Conservation (phyloP, 2,329 filamentous ascomycete genomes). For the Fusarium albidum region DNA sequence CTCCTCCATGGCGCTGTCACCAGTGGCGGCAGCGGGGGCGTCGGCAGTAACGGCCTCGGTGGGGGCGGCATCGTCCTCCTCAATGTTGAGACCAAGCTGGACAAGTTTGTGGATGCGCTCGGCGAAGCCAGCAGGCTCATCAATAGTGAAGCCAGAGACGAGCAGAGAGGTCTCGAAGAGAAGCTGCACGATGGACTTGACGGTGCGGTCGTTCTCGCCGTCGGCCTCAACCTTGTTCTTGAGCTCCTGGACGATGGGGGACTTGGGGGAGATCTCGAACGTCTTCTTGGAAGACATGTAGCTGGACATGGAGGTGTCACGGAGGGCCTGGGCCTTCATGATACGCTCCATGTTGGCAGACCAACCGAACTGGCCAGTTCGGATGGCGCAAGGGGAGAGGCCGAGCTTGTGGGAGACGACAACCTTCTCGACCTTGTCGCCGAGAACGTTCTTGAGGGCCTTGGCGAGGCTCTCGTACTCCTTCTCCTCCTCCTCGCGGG, state of each 20-base stretch:
- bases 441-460: slow-evolving; percentile 98
- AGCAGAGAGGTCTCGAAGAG: slow-evolving; percentile 99
- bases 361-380: slow-evolving; percentile 99
- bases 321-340: slow-evolving; percentile 99
- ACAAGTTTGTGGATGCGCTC: slow-evolving; percentile 99
- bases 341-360: slow-evolving; percentile 99
- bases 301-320: slow-evolving; percentile 98
- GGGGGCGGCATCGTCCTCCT: slow-evolving; percentile 83
- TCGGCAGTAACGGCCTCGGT: slow-evolving; percentile 63
- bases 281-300: slow-evolving; percentile 99
- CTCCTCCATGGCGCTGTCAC: slow-evolving; percentile 99
- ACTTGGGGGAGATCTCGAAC: slow-evolving; percentile 99
- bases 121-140: slow-evolving; percentile 96
- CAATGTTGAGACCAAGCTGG: slow-evolving; percentile 95
- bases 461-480: slow-evolving; percentile 95
- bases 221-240: slow-evolving; percentile 99
- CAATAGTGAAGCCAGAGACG: slow-evolving; percentile 99
- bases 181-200: slow-evolving; percentile 98
- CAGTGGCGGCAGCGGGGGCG: slow-evolving; percentile 65
- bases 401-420: slow-evolving; percentile 98
- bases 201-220: slow-evolving; percentile 97
- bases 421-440: slow-evolving; percentile 99
- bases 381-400: slow-evolving; percentile 95
- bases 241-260: slow-evolving; percentile 96
- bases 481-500: slow-evolving; percentile 97